Conservation (phyloP, 257 asterid genomes). For the Solanum sitiens region DNA sequence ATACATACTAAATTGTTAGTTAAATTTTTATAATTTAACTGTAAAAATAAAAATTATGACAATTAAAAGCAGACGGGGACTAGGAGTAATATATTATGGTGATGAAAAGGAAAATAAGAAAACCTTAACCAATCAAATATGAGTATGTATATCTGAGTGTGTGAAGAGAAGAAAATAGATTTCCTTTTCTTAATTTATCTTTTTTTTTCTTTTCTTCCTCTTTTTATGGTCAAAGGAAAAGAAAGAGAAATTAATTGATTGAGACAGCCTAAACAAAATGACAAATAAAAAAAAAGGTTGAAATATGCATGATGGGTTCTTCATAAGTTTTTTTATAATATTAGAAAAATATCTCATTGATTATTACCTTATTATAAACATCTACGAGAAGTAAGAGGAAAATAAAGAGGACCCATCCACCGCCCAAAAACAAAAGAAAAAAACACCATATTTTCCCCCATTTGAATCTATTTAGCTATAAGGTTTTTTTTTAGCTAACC, state of each 20-base stretch:
- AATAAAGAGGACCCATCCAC: background rate
- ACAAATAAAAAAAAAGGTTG: background rate
- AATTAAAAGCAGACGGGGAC: no score
- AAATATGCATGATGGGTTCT: background rate
- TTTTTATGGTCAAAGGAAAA: background rate
- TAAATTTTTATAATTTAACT: accelerated
- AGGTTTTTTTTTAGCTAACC: background rate
- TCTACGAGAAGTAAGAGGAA: background rate
- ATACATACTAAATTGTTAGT: no score
- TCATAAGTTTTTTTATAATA: background rate
- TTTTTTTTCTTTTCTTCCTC: background rate
- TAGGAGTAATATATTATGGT: background rate
- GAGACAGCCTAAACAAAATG: background rate
- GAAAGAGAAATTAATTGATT: background rate
- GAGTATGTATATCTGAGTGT: background rate
- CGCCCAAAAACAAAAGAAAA: background rate
- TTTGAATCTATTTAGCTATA: background rate
- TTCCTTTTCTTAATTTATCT: background rate
- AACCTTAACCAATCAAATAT: conserved; percentile 4
- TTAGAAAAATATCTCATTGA: background rate
- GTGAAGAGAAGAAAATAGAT: background rate
- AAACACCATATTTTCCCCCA: background rate
- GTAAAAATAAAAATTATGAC: no score
- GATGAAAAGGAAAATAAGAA: background rate
- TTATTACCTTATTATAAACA: background rate